phyloP scores from a whole-genome alignment of 2,329 filamentous ascomycete genomes.

The Pezicula neosporulosa region DNA sequence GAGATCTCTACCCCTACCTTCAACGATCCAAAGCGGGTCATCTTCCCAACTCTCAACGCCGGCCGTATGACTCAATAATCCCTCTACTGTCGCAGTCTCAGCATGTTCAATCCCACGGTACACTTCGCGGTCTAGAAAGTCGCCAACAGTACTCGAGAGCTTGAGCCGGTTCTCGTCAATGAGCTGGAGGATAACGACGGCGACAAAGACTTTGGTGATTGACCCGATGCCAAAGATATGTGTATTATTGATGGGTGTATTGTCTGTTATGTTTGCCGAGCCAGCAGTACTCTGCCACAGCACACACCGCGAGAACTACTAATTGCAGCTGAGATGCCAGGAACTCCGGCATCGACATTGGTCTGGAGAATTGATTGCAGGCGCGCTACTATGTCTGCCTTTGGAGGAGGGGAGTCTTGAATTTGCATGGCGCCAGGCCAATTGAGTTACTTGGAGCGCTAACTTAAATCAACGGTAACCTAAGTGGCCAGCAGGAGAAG shows the following conservation, averaged over 20 bases:
- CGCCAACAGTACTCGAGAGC: conserved; percentile 1
- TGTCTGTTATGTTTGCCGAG: not conserved
- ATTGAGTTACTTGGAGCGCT: too few species aligned
- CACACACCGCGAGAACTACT: conserved; percentile 6
- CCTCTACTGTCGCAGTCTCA: conserved; percentile 4
- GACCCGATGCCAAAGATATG: conserved; percentile 12
- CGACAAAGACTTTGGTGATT: conserved; percentile 16
- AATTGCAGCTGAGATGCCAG: conserved; percentile 10
- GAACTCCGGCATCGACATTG: conserved; percentile 4
- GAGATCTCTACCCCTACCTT: conserved; percentile 6
- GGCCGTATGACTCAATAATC: conserved; percentile 7
- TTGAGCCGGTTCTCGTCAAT: conserved; percentile 10
- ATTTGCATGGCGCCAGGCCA: too few species aligned
- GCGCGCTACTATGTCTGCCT: conserved; percentile 14
- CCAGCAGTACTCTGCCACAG: conserved; percentile 9
- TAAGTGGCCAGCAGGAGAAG: too few species aligned
- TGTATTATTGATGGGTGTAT: not conserved
- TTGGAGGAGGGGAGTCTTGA: not conserved
- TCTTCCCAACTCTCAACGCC: conserved; percentile 14
- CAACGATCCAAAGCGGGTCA: conserved; percentile 9
- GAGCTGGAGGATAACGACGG: conserved; percentile 11
- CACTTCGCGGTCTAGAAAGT: conserved; percentile 1
- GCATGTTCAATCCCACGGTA: conserved; percentile 7
- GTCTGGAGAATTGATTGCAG: conserved; percentile 5
- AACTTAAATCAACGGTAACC: too few species aligned